Percentiles rank a stretch among this genome's conserved stretches.
phyloP scores from a whole-genome alignment of 1,284 basidiomycete genomes.

The Porodaedalea pini region DNA sequence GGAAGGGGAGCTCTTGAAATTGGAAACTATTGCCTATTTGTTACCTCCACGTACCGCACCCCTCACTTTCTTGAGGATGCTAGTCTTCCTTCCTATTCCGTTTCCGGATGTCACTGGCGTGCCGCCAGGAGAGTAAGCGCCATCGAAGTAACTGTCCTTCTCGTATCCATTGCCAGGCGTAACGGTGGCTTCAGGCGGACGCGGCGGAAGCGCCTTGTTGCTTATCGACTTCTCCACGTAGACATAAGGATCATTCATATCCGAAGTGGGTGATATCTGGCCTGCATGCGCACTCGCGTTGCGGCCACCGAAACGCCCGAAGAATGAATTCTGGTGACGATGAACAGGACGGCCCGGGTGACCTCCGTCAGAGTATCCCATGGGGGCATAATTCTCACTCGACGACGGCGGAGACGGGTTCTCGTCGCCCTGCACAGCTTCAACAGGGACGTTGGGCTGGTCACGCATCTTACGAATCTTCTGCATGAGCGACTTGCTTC shows the following conservation, averaged over 20 bases:
- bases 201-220: slow-evolving; percentile 68
- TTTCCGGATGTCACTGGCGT: slow-evolving; percentile 34
- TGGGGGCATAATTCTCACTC: slow-evolving; percentile 34
- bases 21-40: slow-evolving; percentile 26
- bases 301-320: slow-evolving; percentile 53
- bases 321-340: slow-evolving; percentile 64
- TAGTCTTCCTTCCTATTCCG: slow-evolving; percentile 66
- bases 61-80: slow-evolving; percentile 75
- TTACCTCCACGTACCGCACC: slow-evolving; percentile 58
- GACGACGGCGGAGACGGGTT: slow-evolving; percentile 48
- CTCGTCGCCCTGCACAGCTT: slow-evolving; percentile 37
- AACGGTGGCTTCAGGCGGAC: slow-evolving; percentile 32
- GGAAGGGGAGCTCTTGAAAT: neutral
- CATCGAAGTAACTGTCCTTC: slow-evolving; percentile 50
- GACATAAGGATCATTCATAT: slow-evolving; percentile 54
- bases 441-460: slow-evolving; percentile 74
- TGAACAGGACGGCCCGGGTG: slow-evolving; percentile 52
- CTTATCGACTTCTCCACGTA: slow-evolving; percentile 50
- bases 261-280: slow-evolving; percentile 35
- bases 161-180: slow-evolving; percentile 31
- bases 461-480: slow-evolving; percentile 83
- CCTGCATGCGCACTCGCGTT: slow-evolving; percentile 25
- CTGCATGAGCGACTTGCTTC: slow-evolving; percentile 77
- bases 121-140: slow-evolving; percentile 28
- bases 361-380: slow-evolving; percentile 18